Base-by-base conservation (phyloP, 2,329 filamentous ascomycete species). In the Aspergillus udagawae region DNA sequence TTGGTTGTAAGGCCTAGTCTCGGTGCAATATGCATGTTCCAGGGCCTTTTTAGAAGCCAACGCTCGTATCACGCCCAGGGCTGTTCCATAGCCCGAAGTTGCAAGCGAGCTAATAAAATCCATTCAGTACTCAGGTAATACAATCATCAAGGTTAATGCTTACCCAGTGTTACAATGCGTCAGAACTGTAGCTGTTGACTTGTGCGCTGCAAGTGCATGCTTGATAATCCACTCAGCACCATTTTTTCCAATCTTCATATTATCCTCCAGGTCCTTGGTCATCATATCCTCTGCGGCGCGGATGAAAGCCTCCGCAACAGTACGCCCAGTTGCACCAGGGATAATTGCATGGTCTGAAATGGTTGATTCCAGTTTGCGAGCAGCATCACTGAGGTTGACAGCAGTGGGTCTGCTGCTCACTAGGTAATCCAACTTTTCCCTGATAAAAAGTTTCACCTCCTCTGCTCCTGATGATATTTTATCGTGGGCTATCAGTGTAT, bases 111-210 rank as follows among this genome's bases (percentile, higher is more conserved):
- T 89, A 59, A 32, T 51, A n/a, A 52, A 25, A 21, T 23, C 38
- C 21, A 41, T 47, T 57, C 9, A 47, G 17, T 45, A 32, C 4
- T n/a, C 27, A 45, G 21, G 20, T 42, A 51, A 25, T n/a, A 17
- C 23, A 35, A 9, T 25, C 35, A 51, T 54, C 29, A 27, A 28
- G n/a, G 56, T 49, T 17, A 41, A 49, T 32, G n/a, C 77, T 57
- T 80, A 89, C 86, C 94, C 94, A 23, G 94, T 99, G 75, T 99
- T 99, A 81, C 94, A 99, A 76, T 99, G 95, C 10, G 94, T 99
- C 64, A 99, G 78, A 47, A 99, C 88, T n/a, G 90, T 91, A 50
- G 96, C 77, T 63, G 81, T 79, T 65, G 75, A 80, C 82, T 72
- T 61, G 80, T 71, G 70, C 81, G 74, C 64, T 75, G 49, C 79